These are phyloP conservation scores for Magnolia officinalis DNA, from an alignment of 164 flowering plant species.

Conservation along the genomic window DNA sequence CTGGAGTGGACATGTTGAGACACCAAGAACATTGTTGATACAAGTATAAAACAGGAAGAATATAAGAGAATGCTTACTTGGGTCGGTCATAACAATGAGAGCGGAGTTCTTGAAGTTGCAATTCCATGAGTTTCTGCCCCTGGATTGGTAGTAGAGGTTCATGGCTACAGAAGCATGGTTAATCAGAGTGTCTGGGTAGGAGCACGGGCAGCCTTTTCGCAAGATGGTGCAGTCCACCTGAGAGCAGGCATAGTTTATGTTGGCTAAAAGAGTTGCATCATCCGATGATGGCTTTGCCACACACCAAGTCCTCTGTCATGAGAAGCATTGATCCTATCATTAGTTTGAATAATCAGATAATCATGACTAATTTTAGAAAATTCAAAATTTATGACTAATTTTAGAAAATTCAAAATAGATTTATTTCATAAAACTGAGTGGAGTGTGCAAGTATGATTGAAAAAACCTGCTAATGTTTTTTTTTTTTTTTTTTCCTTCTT, in stretches of 20 bases:
- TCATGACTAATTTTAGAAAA: background rate
- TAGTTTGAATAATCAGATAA: background rate
- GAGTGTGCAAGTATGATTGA: background rate
- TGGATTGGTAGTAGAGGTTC: slow-evolving; percentile 73
- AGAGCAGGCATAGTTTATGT: slow-evolving; percentile 62
- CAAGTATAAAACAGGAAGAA: background rate
- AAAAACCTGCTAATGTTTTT: background rate
- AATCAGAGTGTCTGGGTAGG: slow-evolving; percentile 48
- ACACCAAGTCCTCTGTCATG: slow-evolving; percentile 77
- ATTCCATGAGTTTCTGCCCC: slow-evolving; percentile 64
- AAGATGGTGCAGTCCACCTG: slow-evolving; percentile 61
- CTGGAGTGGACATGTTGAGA: background rate
- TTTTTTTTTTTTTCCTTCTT: too few species aligned
- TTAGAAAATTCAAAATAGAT: background rate
- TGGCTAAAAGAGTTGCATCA: slow-evolving; percentile 31
- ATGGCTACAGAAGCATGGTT: slow-evolving; percentile 85
- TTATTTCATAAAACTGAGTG: background rate
- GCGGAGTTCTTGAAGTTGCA: slow-evolving; percentile 64
- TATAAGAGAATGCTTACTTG: slow-evolving; percentile 41
- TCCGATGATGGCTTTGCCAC: slow-evolving; percentile 84
- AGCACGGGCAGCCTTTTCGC: slow-evolving; percentile 55
- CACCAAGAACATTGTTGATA: background rate
- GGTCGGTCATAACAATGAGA: slow-evolving; percentile 54
- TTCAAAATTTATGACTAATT: too few species aligned
- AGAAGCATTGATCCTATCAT: background rate